Conservation (phyloP, 805 yeast genomes). For the Schwanniomyces yamadae region DNA sequence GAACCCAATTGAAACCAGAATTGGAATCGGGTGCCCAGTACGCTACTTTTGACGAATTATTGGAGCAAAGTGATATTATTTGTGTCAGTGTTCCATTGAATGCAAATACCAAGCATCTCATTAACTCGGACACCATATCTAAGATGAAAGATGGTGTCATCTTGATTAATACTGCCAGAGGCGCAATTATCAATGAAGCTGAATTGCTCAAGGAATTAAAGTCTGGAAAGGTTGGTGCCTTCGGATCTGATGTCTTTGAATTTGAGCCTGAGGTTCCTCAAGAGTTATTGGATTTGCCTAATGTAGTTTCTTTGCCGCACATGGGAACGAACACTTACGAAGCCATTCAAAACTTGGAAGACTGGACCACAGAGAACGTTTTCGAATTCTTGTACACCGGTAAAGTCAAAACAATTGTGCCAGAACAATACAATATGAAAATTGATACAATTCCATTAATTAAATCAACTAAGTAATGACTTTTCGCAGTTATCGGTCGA, state of each 20-base stretch:
- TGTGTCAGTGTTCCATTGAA: constrained; percentile 79
- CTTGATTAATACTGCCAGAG: constrained; percentile 80
- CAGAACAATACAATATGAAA: constrained; percentile 56
- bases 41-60: constrained; percentile 67
- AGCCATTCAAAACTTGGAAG: constrained; percentile 79
- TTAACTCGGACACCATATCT: constrained; percentile 57
- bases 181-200: constrained; percentile 72
- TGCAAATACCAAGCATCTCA: constrained; percentile 63
- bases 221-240: constrained; percentile 62
- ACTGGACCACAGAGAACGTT: constrained; percentile 69
- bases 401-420: constrained; percentile 72
- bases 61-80: constrained; percentile 63
- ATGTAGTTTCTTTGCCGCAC: constrained; percentile 80
- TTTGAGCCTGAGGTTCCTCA: constrained; percentile 68
- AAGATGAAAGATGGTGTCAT: constrained; percentile 79
- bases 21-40: constrained; percentile 70
- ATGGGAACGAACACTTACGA: constrained; percentile 82
- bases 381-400: constrained; percentile 59
- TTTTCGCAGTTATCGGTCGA: too few species aligned
- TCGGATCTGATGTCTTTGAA: constrained; percentile 77
- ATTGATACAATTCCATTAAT: constrained; percentile 19
- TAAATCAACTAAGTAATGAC: too few species aligned
- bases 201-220: constrained; percentile 57
- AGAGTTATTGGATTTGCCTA: constrained; percentile 61
- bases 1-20: constrained; percentile 56